phyloP scores from a whole-genome alignment of 2,329 filamentous ascomycete genomes.

The Ophiostoma ips region DNA sequence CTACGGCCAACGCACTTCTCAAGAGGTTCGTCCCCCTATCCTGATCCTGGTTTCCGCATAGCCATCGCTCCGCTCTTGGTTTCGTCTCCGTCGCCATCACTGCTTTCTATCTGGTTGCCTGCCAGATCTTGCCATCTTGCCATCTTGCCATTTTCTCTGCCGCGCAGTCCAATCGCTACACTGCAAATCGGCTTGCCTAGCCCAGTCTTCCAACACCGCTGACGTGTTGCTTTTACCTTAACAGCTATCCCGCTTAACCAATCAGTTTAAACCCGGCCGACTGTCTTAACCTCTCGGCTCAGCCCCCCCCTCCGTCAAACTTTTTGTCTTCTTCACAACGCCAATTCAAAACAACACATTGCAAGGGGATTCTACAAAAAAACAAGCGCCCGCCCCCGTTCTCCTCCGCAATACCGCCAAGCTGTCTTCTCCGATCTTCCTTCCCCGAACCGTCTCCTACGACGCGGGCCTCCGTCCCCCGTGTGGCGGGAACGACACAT shows the following conservation, averaged over 20 bases:
- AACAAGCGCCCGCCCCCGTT: no score
- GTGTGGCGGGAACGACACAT: slow-evolving; percentile 38
- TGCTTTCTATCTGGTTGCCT: neutral
- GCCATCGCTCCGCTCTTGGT: no score
- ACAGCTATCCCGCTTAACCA: neutral
- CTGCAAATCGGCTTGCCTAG: neutral
- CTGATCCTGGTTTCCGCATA: no score
- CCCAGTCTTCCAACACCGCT: neutral
- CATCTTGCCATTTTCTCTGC: neutral
- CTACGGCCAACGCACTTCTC: no score
- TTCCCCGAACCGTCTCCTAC: slow-evolving; percentile 84
- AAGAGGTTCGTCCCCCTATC: neutral
- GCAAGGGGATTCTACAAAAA: neutral
- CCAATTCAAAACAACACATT: neutral
- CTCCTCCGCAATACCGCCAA: slow-evolving; percentile 62
- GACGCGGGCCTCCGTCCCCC: slow-evolving; percentile 63
- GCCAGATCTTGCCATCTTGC: neutral
- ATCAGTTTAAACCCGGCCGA: neutral
- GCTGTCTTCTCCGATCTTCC: slow-evolving; percentile 79
- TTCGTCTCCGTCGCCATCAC: neutral
- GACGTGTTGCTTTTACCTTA: neutral
- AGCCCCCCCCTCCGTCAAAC: neutral
- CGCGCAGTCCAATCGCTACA: neutral
- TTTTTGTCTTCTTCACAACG: no score
- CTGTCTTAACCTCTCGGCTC: neutral